Conservation (phyloP, 495 filamentous ascomycete genomes). For the Saxophila tyrrhenica region DNA sequence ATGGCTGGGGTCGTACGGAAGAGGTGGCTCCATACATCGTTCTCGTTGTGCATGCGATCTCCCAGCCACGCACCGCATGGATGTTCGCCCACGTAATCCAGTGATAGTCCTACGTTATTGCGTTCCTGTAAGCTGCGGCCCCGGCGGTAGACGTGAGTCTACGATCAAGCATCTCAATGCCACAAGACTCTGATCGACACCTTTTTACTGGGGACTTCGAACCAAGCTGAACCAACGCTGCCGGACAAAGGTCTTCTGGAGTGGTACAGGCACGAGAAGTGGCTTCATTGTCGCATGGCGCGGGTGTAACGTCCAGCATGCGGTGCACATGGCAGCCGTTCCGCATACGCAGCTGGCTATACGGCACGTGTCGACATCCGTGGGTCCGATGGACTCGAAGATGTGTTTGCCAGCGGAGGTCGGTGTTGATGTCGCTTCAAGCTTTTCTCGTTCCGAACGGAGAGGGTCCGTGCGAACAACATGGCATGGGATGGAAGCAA, state of each 20-base stretch:
- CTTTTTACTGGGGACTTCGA: neutral
- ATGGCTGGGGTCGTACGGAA: neutral
- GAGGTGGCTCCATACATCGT: neutral
- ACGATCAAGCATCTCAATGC: neutral
- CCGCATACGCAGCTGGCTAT: too few species aligned
- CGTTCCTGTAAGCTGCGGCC: too few species aligned
- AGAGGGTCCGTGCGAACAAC: neutral
- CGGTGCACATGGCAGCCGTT: neutral
- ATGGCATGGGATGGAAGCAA: neutral
- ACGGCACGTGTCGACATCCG: too few species aligned
- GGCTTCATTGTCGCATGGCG: neutral
- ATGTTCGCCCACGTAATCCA: neutral
- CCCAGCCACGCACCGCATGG: neutral
- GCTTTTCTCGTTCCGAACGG: neutral
- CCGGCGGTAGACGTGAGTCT: too few species aligned
- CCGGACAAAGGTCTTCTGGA: too few species aligned
- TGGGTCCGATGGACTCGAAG: neutral
- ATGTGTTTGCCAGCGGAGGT: neutral
- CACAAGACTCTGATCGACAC: neutral
- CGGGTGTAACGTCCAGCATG: neutral
- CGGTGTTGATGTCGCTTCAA: neutral
- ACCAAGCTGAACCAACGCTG: too few species aligned
- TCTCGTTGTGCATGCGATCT: neutral
- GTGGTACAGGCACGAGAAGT: neutral
- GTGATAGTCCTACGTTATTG: too few species aligned